Evolutionary conservation across 1,139 yeast genomes (phyloP).

Genomic region (Kurtzmaniella quercitrusa): DNA sequence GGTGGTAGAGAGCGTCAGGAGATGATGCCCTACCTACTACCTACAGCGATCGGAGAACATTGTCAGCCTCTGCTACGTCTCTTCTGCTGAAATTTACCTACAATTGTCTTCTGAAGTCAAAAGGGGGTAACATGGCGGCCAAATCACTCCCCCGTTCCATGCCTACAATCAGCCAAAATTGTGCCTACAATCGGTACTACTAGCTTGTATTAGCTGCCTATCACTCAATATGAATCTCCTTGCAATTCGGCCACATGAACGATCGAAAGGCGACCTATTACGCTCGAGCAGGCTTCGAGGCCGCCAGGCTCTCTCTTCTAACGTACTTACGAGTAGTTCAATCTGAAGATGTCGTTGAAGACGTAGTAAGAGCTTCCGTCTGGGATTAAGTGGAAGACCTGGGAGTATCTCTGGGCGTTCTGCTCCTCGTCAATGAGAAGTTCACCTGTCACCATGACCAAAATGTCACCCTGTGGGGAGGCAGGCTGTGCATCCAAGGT

Average conservation of each 20-base stretch:
- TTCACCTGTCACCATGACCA: constrained; percentile 98
- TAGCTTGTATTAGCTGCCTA: not conserved
- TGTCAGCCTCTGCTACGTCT: no score
- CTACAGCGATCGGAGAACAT: no score
- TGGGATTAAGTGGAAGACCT: constrained; percentile 94
- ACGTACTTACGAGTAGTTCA: constrained; percentile 55
- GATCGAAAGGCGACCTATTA: no score
- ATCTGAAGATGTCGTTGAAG: constrained; percentile 93
- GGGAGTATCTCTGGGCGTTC: constrained; percentile 93
- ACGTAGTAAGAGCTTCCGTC: constrained; percentile 90
- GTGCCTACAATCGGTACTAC: not conserved
- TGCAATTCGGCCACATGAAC: no score
- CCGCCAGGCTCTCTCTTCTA: no score
- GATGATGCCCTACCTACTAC: no score
- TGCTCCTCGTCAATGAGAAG: constrained; percentile 88
- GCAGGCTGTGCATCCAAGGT: constrained; percentile 99
- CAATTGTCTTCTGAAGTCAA: no score
- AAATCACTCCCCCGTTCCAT: no score
- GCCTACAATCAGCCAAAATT: no score
- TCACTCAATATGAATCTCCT: not conserved
- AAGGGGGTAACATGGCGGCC: no score
- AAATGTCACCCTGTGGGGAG: constrained; percentile 86
- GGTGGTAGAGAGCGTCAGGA: no score
- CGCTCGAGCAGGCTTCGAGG: not conserved
- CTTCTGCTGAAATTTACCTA: no score